Conservation (phyloP, 2,329 filamentous ascomycete species). For the Coniosporium uncinatum region DNA sequence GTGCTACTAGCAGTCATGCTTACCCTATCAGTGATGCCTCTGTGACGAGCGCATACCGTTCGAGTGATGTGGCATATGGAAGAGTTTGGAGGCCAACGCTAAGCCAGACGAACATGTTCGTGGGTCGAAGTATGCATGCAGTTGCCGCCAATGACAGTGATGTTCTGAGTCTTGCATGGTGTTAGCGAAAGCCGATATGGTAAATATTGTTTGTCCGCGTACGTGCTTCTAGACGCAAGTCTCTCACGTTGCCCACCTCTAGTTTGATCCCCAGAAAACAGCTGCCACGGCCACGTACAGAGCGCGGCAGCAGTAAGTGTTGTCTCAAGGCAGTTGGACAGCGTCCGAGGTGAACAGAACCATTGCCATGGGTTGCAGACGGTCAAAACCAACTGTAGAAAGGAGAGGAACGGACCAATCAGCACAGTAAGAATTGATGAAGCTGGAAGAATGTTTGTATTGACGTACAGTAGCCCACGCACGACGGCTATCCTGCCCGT, state of each 20-base stretch:
- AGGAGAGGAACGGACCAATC: neutral
- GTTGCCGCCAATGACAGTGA: conserved; percentile 73
- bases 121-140: conserved; percentile 83
- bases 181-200: neutral
- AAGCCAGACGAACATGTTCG: conserved; percentile 83
- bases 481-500: conserved; percentile 57
- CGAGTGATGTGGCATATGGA: neutral
- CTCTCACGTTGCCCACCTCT: neutral
- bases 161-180: conserved; percentile 14
- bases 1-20: neutral
- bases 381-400: conserved; percentile 59
- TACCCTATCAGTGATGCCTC: neutral
- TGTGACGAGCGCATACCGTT: neutral
- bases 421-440: neutral
- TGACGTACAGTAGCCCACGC: conserved; percentile 64
- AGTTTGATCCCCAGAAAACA: conserved; percentile 26
- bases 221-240: neutral
- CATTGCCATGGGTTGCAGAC: conserved; percentile 88
- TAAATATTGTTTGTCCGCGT: neutral
- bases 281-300: conserved; percentile 81
- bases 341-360: conserved; percentile 89
- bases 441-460: neutral
- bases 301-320: conserved; percentile 77
- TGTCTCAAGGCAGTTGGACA: conserved; percentile 94
- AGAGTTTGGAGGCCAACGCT: conserved; percentile 48